Percentiles rank a stretch among this genome's conserved stretches.
Evolutionary conservation across 768 basidiomycete genomes (phyloP).

Genomic region (Auriculariales sp.): DNA sequence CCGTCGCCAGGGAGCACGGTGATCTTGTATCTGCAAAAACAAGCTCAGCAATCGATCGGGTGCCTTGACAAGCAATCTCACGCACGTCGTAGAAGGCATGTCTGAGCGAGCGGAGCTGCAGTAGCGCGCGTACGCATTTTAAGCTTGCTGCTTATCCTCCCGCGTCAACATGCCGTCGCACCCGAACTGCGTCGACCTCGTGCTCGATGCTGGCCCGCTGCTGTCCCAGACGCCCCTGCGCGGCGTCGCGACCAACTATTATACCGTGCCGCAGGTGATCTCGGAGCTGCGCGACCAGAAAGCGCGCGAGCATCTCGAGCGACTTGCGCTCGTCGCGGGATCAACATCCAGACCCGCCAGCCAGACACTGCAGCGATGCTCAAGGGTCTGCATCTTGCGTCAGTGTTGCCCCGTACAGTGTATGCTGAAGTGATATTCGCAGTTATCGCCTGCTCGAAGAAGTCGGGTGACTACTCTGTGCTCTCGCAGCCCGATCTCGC

Average conservation of each 20-base stretch:
- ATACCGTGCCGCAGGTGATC: constrained; percentile 83
- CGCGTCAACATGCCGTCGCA: constrained; percentile 8
- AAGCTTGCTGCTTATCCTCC: too few relatives aligned
- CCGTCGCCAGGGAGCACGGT: constrained; percentile 92
- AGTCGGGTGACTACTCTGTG: constrained; percentile 90
- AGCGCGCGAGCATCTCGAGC: constrained; percentile 76
- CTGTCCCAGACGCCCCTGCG: constrained; percentile 79
- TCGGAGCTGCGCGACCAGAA: constrained; percentile 80
- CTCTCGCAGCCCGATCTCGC: constrained; percentile 84
- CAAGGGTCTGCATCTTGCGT: constrained; percentile 34
- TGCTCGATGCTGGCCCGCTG: constrained; percentile 88
- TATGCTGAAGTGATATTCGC: not conserved
- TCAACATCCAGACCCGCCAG: constrained; percentile 52
- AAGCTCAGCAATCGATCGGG: not conserved
- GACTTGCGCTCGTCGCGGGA: constrained; percentile 63
- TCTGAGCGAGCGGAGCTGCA: not conserved
- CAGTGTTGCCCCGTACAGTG: constrained; percentile 21
- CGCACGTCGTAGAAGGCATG: constrained; percentile 10
- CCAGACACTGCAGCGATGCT: constrained; percentile 55
- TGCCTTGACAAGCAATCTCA: too few relatives aligned
- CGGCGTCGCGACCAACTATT: constrained; percentile 73
- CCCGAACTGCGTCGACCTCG: constrained; percentile 56
- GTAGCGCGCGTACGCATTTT: not conserved
- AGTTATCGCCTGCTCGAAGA: constrained; percentile 89
- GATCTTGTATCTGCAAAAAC: constrained; percentile 55